Conservation (phyloP, 2,329 filamentous ascomycete species). For the Bipolaris gigantea region DNA sequence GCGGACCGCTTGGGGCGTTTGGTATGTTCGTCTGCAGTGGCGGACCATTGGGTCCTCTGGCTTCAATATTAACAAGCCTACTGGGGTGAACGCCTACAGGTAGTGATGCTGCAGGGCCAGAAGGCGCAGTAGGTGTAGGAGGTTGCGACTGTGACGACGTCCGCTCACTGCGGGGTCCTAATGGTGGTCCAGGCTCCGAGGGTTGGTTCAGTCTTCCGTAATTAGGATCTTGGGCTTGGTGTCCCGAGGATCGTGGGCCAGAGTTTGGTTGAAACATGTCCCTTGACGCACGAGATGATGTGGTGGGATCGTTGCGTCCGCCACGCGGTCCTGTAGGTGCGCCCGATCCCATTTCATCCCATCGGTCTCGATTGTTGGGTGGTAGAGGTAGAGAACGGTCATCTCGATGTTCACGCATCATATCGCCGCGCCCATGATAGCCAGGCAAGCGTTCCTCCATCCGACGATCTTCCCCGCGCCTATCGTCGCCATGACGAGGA, state of each 20-base stretch:
- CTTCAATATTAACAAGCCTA: slow-evolving; percentile 51
- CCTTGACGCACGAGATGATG: slow-evolving; percentile 32
- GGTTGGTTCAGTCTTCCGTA: slow-evolving; percentile 54
- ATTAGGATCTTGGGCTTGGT: slow-evolving; percentile 48
- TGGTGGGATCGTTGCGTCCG: slow-evolving; percentile 41
- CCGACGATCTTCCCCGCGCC: slow-evolving; percentile 33
- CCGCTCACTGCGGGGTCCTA: slow-evolving; percentile 54
- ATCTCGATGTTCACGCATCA: slow-evolving; percentile 35
- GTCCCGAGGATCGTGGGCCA: slow-evolving; percentile 39
- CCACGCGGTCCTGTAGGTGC: slow-evolving; percentile 58
- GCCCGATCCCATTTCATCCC: slow-evolving; percentile 44
- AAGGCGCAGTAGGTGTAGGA: slow-evolving; percentile 38
- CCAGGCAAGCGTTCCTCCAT: slow-evolving; percentile 28
- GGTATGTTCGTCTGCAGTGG: slow-evolving; percentile 41
- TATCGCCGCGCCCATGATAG: slow-evolving; percentile 33
- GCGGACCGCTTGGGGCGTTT: slow-evolving; percentile 41
- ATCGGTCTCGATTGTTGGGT: slow-evolving; percentile 45
- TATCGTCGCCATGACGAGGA: slow-evolving; percentile 30
- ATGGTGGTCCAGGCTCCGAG: slow-evolving; percentile 55
- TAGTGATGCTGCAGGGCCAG: slow-evolving; percentile 39
- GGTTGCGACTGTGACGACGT: slow-evolving; percentile 31
- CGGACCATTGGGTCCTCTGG: slow-evolving; percentile 15
- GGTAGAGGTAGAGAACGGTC: slow-evolving; percentile 31
- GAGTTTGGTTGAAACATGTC: slow-evolving; percentile 47
- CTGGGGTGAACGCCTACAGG: slow-evolving; percentile 58